Evolutionary conservation across 2,329 filamentous ascomycete species (phyloP).

Genomic region (Pseudogymnoascus sp.): DNA sequence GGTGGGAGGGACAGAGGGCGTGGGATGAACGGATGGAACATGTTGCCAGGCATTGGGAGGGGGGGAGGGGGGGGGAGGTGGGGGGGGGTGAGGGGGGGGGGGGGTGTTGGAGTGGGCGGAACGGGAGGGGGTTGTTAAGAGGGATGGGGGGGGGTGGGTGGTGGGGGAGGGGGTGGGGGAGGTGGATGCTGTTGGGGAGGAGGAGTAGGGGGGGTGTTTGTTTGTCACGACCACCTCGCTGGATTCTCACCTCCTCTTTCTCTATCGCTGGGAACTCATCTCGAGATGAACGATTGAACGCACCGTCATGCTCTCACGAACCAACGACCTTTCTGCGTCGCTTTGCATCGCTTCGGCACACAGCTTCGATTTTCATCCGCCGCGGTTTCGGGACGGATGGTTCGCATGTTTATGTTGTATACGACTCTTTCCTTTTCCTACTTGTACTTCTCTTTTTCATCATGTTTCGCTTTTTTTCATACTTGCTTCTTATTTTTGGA

Average conservation of each 20-base stretch:
- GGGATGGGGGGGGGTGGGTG: not conserved
- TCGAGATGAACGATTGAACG: too few relatives aligned
- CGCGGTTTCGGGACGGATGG: too few relatives aligned
- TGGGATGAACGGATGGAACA: constrained; percentile 89
- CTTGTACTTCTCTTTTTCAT: not conserved
- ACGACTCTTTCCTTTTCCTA: not conserved
- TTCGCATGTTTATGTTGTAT: not conserved
- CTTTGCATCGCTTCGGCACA: too few relatives aligned
- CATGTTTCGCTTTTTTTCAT: not conserved
- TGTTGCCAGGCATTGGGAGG: constrained; percentile 70
- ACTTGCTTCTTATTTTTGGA: not conserved
- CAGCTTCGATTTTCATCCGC: too few relatives aligned
- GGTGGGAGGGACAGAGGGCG: constrained; percentile 52
- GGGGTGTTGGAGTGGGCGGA: not conserved
- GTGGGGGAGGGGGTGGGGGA: not conserved
- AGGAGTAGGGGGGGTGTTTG: not conserved
- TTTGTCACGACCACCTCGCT: too few relatives aligned
- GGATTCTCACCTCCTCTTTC: too few relatives aligned
- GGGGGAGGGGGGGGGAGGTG: constrained; percentile 17
- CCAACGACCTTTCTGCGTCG: too few relatives aligned
- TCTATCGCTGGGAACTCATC: too few relatives aligned
- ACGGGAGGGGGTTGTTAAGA: not conserved
- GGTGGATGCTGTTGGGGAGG: not conserved
- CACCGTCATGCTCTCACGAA: too few relatives aligned
- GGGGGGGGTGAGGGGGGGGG: not conserved